Percentiles rank a stretch among this genome's conserved stretches.
These are phyloP conservation scores for Aciculosporium take DNA, from an alignment of 2,329 filamentous ascomycete species.

Conservation along the genomic window DNA sequence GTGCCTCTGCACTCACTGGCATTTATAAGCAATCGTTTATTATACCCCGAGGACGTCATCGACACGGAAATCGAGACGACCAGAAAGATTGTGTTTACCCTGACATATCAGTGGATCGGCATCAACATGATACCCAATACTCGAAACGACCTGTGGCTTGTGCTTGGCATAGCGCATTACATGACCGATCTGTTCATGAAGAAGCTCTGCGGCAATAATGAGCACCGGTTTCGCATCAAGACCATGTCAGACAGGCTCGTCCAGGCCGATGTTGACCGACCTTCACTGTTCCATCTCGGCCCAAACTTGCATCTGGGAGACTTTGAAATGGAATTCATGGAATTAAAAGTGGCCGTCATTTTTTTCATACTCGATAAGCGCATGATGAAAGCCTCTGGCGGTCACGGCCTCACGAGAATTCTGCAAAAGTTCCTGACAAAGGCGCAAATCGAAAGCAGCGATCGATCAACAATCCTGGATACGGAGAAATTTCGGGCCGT, in stretches of 20 bases:
- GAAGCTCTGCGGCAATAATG: slow-evolving; percentile 83
- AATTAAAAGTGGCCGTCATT: slow-evolving; percentile 77
- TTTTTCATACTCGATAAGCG: slow-evolving; percentile 88
- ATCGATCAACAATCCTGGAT: slow-evolving; percentile 59
- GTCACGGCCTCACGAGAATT: slow-evolving; percentile 72
- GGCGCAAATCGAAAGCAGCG: slow-evolving; percentile 51
- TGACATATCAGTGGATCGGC: slow-evolving; percentile 88
- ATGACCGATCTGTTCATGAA: slow-evolving; percentile 92
- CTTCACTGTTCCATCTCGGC: slow-evolving; percentile 71
- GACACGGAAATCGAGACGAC: slow-evolving; percentile 75
- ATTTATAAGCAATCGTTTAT: slow-evolving; percentile 71
- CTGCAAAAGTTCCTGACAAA: slow-evolving; percentile 76
- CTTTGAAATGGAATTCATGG: slow-evolving; percentile 81
- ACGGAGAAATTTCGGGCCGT: slow-evolving; percentile 63
- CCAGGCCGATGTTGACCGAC: slow-evolving; percentile 65
- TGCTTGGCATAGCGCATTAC: slow-evolving; percentile 81
- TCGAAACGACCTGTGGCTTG: slow-evolving; percentile 72
- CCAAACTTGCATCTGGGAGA: slow-evolving; percentile 63
- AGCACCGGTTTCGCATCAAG: slow-evolving; percentile 85
- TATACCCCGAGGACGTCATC: slow-evolving; percentile 74
- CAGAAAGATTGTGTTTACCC: slow-evolving; percentile 63
- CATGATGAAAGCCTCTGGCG: slow-evolving; percentile 68
- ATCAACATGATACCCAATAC: slow-evolving; percentile 81
- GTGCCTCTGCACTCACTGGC: slow-evolving; percentile 69
- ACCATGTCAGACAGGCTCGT: slow-evolving; percentile 68